phyloP scores from a whole-genome alignment of 1,284 basidiomycete species.

The Cutaneotrichosporon sp. region DNA sequence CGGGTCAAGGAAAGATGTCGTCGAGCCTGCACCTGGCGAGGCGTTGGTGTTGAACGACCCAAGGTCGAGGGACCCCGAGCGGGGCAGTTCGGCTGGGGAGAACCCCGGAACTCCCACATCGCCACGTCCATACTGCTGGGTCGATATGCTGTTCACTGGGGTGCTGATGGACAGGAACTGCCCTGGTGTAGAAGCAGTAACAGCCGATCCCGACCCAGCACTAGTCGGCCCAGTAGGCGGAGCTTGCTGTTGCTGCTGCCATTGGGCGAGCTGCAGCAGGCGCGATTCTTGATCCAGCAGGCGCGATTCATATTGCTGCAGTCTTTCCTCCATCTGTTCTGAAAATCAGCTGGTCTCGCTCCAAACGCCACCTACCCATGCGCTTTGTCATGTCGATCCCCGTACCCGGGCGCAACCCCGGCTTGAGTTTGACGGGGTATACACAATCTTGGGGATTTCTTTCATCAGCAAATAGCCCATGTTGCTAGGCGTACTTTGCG shows the following conservation, averaged over 20 bases:
- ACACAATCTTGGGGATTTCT: constrained; percentile 40
- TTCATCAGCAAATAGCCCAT: background rate
- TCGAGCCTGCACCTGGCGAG: constrained; percentile 26
- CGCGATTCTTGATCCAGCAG: constrained; percentile 8
- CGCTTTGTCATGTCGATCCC: constrained; percentile 43
- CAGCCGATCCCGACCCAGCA: background rate
- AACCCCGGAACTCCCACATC: background rate
- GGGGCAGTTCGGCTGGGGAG: constrained; percentile 3
- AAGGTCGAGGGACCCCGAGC: constrained; percentile 18
- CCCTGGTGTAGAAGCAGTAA: background rate
- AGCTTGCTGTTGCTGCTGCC: background rate
- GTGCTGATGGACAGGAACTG: background rate
- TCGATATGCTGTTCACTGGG: background rate
- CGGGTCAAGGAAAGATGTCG: constrained; percentile 35
- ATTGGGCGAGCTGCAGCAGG: background rate
- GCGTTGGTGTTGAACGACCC: constrained; percentile 23
- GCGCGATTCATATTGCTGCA: constrained; percentile 30
- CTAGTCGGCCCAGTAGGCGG: background rate
- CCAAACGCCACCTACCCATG: constrained; percentile 30
- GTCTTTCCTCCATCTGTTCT: constrained; percentile 39
- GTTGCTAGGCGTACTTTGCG: constrained; percentile 24
- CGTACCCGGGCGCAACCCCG: constrained; percentile 45
- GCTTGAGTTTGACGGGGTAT: constrained; percentile 46
- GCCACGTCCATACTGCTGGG: background rate
- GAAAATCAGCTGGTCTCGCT: background rate